A percentile compares a stretch with the other conserved stretches of the same genome.
Conservation (phyloP, 306 rosid species). For the Ammopiptanthus mongolicus region DNA sequence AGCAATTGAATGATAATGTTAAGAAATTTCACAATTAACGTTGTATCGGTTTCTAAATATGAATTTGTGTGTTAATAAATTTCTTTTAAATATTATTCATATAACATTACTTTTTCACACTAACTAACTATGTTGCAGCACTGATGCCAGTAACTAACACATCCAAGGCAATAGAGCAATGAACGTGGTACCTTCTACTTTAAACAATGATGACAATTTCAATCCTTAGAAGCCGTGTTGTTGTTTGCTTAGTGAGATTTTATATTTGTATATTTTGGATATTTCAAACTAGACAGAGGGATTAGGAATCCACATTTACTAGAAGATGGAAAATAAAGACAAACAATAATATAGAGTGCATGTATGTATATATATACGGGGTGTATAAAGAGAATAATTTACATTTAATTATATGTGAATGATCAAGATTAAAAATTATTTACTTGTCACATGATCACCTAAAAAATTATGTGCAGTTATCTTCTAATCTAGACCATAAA, state of each 20-base stretch:
- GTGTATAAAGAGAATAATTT: no score
- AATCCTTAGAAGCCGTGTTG: constrained; percentile 14
- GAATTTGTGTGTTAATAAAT: no score
- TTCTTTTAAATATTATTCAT: no score
- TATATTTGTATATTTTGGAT: not conserved
- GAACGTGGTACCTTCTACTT: not conserved
- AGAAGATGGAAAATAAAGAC: not conserved
- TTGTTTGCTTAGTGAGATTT: not conserved
- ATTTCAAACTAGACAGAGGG: constrained; percentile 14
- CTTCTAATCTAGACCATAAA: no score
- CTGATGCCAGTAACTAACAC: not conserved
- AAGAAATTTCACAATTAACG: no score
- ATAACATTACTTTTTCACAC: not conserved
- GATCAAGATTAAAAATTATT: no score
- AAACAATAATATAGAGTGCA: not conserved
- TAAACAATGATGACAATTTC: not conserved
- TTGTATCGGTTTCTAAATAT: no score
- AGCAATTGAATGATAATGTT: not conserved
- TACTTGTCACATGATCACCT: no score
- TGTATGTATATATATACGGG: no score
- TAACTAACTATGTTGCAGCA: not conserved
- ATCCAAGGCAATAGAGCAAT: not conserved
- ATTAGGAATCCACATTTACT: constrained; percentile 3
- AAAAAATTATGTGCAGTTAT: no score
- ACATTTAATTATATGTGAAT: no score